Conservation (phyloP, 169 alveolate species). For the Eimeria necatrix region DNA sequence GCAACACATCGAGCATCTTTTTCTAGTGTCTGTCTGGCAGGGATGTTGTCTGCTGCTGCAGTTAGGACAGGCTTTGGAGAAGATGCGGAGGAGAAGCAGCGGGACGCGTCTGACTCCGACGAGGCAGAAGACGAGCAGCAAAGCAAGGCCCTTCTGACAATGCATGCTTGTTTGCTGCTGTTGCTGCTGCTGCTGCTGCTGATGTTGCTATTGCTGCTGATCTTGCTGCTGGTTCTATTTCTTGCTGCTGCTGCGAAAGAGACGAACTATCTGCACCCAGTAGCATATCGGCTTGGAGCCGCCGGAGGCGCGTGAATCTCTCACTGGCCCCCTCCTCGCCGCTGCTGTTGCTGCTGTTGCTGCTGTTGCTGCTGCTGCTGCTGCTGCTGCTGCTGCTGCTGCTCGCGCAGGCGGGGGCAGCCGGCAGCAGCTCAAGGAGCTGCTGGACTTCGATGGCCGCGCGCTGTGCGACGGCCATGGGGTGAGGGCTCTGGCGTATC, state of each 20-base stretch:
- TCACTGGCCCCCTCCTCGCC: too few species aligned
- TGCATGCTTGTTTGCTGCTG: neutral
- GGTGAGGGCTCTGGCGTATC: slow-evolving; percentile 2
- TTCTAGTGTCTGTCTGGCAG: neutral
- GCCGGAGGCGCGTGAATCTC: too few species aligned
- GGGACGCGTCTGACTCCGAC: slow-evolving; percentile 15
- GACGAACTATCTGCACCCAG: too few species aligned
- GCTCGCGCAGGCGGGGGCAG: neutral
- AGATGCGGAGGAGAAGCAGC: neutral
- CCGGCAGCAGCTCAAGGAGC: slow-evolving; percentile 28
- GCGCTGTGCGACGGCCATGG: neutral
- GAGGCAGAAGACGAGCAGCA: slow-evolving; percentile 27
- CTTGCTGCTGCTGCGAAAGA: neutral
- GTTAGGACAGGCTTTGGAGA: neutral
- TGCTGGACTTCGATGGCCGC: slow-evolving; percentile 30
- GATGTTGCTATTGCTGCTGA: neutral
- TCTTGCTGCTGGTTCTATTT: neutral
- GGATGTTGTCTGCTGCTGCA: slow-evolving; percentile 2
- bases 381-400: slow-evolving; percentile 22
- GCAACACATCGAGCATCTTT: too few species aligned
- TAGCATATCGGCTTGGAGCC: too few species aligned
- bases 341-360: neutral
- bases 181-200: neutral
- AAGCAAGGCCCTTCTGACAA: neutral
- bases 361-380: neutral